Evolutionary conservation across 164 flowering plant genomes (phyloP).

Genomic region (Aristolochia fimbriata): DNA sequence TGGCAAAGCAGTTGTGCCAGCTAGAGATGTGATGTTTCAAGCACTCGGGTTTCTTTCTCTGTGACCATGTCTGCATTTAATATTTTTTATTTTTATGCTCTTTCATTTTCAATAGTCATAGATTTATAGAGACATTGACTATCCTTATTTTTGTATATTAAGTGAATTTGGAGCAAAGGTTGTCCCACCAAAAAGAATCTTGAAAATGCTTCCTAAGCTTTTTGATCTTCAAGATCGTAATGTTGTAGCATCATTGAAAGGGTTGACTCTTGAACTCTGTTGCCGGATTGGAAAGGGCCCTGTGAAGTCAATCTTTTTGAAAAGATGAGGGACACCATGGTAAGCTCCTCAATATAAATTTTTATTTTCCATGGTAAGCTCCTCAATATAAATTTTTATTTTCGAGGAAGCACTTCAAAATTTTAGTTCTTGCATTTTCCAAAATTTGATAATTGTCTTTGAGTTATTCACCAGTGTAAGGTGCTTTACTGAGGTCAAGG

Average conservation of each 20-base stretch:
- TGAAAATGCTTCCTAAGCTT: conserved; percentile 98
- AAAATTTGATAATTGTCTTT: too few species aligned
- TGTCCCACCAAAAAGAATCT: conserved; percentile 86
- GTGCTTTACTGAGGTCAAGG: too few species aligned
- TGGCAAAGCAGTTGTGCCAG: conserved; percentile 98
- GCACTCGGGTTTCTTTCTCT: conserved; percentile 59
- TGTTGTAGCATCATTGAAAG: conserved; percentile 97
- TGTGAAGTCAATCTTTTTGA: conserved; percentile 90
- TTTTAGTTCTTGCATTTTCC: too few species aligned
- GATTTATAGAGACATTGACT: too few species aligned
- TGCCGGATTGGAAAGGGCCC: conserved; percentile 99
- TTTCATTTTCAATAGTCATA: too few species aligned
- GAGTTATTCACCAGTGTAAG: too few species aligned
- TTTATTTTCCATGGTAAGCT: conserved; percentile 85
- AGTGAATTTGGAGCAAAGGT: conserved; percentile 97
- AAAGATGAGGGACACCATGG: conserved; percentile 98
- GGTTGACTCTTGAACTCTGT: conserved; percentile 93
- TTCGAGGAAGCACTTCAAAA: too few species aligned
- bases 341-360: too few species aligned
- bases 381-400: neutral
- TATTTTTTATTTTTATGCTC: neutral
- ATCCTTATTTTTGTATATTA: conserved; percentile 1
- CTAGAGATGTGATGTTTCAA: conserved; percentile 99
- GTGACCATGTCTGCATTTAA: neutral
- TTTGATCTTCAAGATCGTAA: conserved; percentile 99